Percentiles rank a stretch among this genome's conserved stretches.
These are phyloP conservation scores for Acaromyces ingoldii DNA, from an alignment of 1,284 basidiomycete species.

Conservation along the genomic window DNA sequence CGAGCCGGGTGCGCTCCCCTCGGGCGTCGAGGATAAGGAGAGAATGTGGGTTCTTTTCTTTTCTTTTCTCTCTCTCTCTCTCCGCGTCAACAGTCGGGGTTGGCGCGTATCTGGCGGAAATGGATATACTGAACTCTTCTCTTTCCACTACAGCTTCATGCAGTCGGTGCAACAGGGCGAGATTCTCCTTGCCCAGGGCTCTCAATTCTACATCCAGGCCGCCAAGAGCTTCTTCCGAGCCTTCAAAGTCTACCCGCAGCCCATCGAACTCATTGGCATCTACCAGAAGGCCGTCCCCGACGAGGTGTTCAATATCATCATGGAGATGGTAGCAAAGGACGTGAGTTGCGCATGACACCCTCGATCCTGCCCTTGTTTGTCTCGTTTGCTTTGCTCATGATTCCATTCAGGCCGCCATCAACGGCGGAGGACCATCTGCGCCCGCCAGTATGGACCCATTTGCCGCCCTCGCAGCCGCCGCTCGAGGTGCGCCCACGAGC, in stretches of 20 bases:
- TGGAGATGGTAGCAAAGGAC: constrained; percentile 81
- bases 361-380: not conserved
- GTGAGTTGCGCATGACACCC: too few species aligned
- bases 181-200: constrained; percentile 72
- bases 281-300: constrained; percentile 87
- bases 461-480: constrained; percentile 17
- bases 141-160: constrained; percentile 74
- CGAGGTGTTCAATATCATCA: constrained; percentile 80
- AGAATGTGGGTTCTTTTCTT: constrained; percentile 15
- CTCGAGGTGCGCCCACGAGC: not conserved
- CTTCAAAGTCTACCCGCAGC: constrained; percentile 86
- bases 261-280: constrained; percentile 70
- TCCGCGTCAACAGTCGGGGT: too few species aligned
- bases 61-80: too few species aligned
- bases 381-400: not conserved
- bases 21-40: constrained; percentile 60
- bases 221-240: constrained; percentile 89
- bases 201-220: constrained; percentile 56
- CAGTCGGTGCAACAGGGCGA: constrained; percentile 81
- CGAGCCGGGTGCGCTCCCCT: constrained; percentile 54
- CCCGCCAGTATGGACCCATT: too few species aligned
- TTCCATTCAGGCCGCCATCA: not conserved
- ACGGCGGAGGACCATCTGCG: too few species aligned
- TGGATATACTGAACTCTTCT: not conserved
- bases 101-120: too few species aligned